Evolutionary conservation across 129 eudicot species (phyloP).

Genomic region (Ambrosia artemisiifolia): DNA sequence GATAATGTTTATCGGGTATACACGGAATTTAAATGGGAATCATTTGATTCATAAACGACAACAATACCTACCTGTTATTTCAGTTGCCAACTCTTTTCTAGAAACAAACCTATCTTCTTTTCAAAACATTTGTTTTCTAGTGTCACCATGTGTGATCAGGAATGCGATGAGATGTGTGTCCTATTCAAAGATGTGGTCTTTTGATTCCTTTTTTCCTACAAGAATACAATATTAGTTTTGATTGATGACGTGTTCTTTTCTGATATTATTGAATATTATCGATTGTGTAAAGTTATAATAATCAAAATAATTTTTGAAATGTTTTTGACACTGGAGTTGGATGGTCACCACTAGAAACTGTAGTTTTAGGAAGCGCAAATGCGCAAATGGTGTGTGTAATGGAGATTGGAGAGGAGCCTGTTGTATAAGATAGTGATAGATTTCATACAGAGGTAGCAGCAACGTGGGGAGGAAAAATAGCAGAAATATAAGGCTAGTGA

Average conservation of each 20-base stretch:
- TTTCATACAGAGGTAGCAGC: too few relatives aligned
- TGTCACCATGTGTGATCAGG: slow-evolving; percentile 23
- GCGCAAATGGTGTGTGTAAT: too few relatives aligned
- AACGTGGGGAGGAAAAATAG: too few relatives aligned
- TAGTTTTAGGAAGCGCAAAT: neutral
- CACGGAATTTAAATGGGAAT: neutral
- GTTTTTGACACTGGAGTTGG: neutral
- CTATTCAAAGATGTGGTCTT: slow-evolving; percentile 9
- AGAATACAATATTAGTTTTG: neutral
- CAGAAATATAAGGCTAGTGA: too few relatives aligned
- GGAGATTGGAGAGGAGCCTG: too few relatives aligned
- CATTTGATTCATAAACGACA: slow-evolving; percentile 6
- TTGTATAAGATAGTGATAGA: too few relatives aligned
- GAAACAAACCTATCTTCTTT: slow-evolving; percentile 20
- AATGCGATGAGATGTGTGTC: slow-evolving; percentile 20
- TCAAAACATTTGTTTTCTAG: slow-evolving; percentile 29
- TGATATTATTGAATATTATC: neutral
- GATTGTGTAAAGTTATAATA: neutral
- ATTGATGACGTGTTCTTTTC: slow-evolving; percentile 21
- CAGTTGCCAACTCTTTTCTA: slow-evolving; percentile 30
- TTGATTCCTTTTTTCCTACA: slow-evolving; percentile 26
- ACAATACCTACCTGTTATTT: slow-evolving; percentile 35
- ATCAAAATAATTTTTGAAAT: neutral
- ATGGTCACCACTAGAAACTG: neutral
- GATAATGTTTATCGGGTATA: neutral